phyloP scores from a whole-genome alignment of 2,329 filamentous ascomycete species.

The Ascochyta pisi region DNA sequence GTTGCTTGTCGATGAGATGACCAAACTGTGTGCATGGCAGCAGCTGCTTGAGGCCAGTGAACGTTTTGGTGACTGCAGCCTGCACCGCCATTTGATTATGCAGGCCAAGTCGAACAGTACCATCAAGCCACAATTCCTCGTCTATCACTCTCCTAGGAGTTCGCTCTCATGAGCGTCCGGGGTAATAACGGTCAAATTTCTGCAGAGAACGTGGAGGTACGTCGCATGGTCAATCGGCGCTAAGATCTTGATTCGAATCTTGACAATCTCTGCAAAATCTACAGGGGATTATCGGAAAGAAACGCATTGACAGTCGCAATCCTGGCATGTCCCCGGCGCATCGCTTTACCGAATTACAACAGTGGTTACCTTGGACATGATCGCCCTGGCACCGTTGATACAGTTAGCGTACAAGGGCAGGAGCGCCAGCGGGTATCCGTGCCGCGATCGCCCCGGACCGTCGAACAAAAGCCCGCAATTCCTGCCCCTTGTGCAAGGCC shows the following conservation, averaged over 20 bases:
- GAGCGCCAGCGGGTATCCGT: conserved; percentile 10
- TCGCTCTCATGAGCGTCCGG: background rate
- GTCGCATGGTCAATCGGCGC: conserved; percentile 4
- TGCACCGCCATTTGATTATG: background rate
- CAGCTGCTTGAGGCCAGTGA: background rate
- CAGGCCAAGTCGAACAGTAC: background rate
- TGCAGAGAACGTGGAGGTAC: background rate
- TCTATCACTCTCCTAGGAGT: too few relatives aligned
- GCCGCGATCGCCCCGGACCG: conserved; percentile 18
- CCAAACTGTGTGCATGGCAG: background rate
- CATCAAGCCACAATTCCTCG: too few relatives aligned
- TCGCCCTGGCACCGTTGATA: conserved; percentile 3
- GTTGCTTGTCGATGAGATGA: background rate
- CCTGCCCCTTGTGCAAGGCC: conserved; percentile 8
- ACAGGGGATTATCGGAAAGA: background rate
- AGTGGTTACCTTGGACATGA: background rate
- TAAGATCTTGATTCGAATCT: conserved; percentile 8
- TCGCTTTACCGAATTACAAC: background rate
- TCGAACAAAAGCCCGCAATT: conserved; percentile 7
- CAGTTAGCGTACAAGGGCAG: conserved; percentile 7
- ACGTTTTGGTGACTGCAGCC: background rate
- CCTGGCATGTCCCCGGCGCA: background rate
- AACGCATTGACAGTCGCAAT: background rate
- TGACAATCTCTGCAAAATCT: background rate
- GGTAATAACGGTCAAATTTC: background rate